These are phyloP conservation scores for Hemisphaericaspora subhashii DNA, from an alignment of 1,139 yeast genomes.

Conservation along the genomic window DNA sequence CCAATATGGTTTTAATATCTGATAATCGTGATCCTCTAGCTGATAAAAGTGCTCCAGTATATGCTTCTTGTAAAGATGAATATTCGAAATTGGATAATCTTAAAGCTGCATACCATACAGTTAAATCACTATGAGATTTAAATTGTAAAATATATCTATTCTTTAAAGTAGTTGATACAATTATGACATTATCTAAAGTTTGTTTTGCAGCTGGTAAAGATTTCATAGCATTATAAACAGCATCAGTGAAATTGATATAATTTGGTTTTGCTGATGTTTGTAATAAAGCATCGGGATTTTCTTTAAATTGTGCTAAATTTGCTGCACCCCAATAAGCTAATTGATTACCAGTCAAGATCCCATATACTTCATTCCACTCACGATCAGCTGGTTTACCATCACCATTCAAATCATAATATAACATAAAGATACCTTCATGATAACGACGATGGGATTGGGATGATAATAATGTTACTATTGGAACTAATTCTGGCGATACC, in stretches of 20 bases:
- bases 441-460: conserved; percentile 76
- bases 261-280: conserved; percentile 72
- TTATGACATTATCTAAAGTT: conserved; percentile 71
- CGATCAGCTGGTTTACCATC: conserved; percentile 87
- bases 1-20: conserved; percentile 80
- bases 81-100: conserved; percentile 79
- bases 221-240: conserved; percentile 76
- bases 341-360: conserved; percentile 86
- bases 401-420: conserved; percentile 68
- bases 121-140: conserved; percentile 54
- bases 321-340: conserved; percentile 92
- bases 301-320: conserved; percentile 56
- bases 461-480: conserved; percentile 69
- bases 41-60: conserved; percentile 88
- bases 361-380: conserved; percentile 90
- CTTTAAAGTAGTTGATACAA: conserved; percentile 86
- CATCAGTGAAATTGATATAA: conserved; percentile 87
- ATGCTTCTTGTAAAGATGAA: conserved; percentile 84
- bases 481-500: conserved; percentile 68
- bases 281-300: conserved; percentile 50
- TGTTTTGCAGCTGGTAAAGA: conserved; percentile 62
- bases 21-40: conserved; percentile 85
- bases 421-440: conserved; percentile 72
- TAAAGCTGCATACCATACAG: conserved; percentile 77
- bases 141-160: conserved; percentile 84